These are phyloP conservation scores for Leccinum truebloodii DNA, from an alignment of 768 basidiomycete genomes.

Conservation along the genomic window DNA sequence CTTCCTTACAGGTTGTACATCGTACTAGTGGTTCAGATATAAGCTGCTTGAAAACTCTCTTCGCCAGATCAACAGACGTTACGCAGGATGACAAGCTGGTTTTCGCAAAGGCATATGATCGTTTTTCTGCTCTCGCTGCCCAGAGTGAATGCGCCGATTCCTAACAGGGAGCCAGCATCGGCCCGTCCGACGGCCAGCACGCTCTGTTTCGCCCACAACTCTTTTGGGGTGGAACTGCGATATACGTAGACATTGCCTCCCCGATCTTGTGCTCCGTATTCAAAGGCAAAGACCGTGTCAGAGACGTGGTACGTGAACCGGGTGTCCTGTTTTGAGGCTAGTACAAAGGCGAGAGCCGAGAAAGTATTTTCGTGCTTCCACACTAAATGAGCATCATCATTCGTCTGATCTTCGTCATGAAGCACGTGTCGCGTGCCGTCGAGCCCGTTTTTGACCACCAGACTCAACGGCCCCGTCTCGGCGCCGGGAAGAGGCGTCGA, in stretches of 20 bases:
- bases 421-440: constrained; percentile 70
- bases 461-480: constrained; percentile 30
- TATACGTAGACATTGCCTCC: constrained; percentile 90
- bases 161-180: constrained; percentile 71
- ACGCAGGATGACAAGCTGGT: constrained; percentile 63
- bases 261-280: constrained; percentile 65
- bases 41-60: constrained; percentile 21
- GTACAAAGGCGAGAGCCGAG: constrained; percentile 88
- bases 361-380: constrained; percentile 86
- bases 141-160: constrained; percentile 57
- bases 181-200: constrained; percentile 77
- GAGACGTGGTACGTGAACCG: constrained; percentile 79
- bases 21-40: constrained; percentile 31
- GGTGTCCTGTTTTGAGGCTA: constrained; percentile 89
- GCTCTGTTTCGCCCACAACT: constrained; percentile 74
- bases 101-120: constrained; percentile 76
- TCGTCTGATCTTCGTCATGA: constrained; percentile 21
- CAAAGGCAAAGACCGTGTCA: constrained; percentile 75
- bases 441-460: constrained; percentile 71
- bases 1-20: constrained; percentile 36
- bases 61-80: constrained; percentile 30
- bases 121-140: constrained; percentile 35
- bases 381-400: constrained; percentile 24
- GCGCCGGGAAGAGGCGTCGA: constrained; percentile 69
- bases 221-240: constrained; percentile 50